Percentiles rank a stretch among this genome's conserved stretches.
Evolutionary conservation across 352 stramenopile genomes (phyloP).

Genomic region (Globisporangium uncinulatum): DNA sequence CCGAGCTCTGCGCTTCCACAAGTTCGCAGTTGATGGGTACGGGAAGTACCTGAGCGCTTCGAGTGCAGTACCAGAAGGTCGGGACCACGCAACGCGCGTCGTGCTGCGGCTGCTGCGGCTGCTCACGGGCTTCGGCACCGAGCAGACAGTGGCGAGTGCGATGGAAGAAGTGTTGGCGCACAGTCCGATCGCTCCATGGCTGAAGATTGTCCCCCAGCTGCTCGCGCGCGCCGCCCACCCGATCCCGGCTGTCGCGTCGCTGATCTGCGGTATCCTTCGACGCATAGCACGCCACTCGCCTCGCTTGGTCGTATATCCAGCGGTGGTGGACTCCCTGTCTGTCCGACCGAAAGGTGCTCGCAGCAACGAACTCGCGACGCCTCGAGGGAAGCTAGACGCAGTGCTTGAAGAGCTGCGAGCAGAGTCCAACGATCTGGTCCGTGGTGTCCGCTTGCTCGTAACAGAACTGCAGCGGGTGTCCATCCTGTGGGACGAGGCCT

Average conservation of each 20-base stretch:
- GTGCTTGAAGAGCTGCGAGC: slow-evolving; percentile 39
- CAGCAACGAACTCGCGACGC: background rate
- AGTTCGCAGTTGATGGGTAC: slow-evolving; percentile 36
- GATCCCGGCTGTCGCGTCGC: slow-evolving; percentile 31
- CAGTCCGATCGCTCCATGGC: slow-evolving; percentile 59
- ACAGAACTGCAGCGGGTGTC: slow-evolving; percentile 73
- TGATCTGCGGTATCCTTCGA: slow-evolving; percentile 55
- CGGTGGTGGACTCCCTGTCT: slow-evolving; percentile 50
- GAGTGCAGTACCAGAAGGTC: background rate
- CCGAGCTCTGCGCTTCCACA: slow-evolving; percentile 30
- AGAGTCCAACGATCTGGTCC: slow-evolving; percentile 34
- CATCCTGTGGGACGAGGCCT: slow-evolving; percentile 82
- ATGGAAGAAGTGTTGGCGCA: slow-evolving; percentile 38
- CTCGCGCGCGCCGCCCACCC: slow-evolving; percentile 63
- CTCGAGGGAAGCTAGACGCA: slow-evolving; percentile 20
- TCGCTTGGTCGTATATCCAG: slow-evolving; percentile 70
- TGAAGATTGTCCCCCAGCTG: slow-evolving; percentile 64
- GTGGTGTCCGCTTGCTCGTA: slow-evolving; percentile 55
- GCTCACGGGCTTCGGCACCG: slow-evolving; percentile 54
- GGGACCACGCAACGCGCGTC: slow-evolving; percentile 33
- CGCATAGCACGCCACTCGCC: slow-evolving; percentile 57
- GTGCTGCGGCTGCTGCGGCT: slow-evolving; percentile 59
- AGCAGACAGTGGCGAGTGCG: slow-evolving; percentile 29
- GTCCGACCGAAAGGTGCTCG: background rate
- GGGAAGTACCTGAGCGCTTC: slow-evolving; percentile 12